Evolutionary conservation across 2,329 filamentous ascomycete genomes (phyloP).

Genomic region (Polytolypa hystricis): DNA sequence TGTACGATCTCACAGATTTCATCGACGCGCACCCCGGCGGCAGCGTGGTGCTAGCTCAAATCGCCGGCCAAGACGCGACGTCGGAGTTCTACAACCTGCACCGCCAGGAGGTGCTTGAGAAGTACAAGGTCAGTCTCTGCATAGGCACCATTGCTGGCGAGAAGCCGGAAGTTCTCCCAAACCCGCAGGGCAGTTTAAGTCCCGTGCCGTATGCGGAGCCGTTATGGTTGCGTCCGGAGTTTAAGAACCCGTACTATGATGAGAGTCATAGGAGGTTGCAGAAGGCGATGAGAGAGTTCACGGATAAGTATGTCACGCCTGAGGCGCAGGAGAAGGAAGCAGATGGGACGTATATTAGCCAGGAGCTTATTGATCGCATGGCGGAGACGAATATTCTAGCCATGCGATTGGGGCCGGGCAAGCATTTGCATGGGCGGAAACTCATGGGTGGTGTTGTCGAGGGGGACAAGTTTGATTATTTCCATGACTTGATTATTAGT

Average conservation of each 20-base stretch:
- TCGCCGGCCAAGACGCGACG: conserved; percentile 73
- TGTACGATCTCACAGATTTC: conserved; percentile 81
- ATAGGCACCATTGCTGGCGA: conserved; percentile 68
- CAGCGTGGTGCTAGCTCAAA: conserved; percentile 65
- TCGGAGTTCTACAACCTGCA: conserved; percentile 84
- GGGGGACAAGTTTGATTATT: conserved; percentile 75
- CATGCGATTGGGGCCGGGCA: conserved; percentile 74
- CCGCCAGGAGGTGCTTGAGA: conserved; percentile 74
- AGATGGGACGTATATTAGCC: conserved; percentile 51
- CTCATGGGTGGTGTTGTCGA: conserved; percentile 57
- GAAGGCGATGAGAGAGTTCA: conserved; percentile 45
- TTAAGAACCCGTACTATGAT: conserved; percentile 50
- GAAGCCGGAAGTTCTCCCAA: conserved; percentile 60
- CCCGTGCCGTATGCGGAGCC: conserved; percentile 76
- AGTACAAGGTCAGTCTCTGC: conserved; percentile 63
- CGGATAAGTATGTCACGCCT: conserved; percentile 48
- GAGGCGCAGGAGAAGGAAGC: conserved; percentile 54
- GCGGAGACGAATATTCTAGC: conserved; percentile 61
- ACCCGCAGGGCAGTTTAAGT: conserved; percentile 59
- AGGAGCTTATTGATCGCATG: conserved; percentile 67
- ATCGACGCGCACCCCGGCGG: conserved; percentile 76
- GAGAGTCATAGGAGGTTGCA: conserved; percentile 49
- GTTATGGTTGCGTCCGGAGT: conserved; percentile 46
- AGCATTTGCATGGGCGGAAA: conserved; percentile 62
- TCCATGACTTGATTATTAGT: conserved; percentile 66